These are phyloP conservation scores for Rhodosporidiobolus odoratus DNA, from an alignment of 768 basidiomycete species.

Conservation along the genomic window DNA sequence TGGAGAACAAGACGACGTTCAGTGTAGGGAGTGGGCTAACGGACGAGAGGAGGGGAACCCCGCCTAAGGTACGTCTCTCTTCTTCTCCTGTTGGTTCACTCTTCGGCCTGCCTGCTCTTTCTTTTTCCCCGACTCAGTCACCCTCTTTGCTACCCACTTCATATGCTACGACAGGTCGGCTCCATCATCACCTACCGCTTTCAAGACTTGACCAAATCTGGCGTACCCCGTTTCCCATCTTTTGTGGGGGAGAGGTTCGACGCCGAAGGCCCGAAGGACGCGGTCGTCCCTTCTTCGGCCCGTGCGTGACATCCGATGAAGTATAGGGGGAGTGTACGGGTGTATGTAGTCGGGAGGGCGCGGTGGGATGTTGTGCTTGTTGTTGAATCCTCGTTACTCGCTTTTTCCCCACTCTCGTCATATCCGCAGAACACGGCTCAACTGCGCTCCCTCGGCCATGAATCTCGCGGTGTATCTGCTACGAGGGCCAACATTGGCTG, in stretches of 20 bases:
- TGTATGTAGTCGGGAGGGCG: not conserved
- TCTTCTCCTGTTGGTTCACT: not conserved
- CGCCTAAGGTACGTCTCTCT: slow-evolving; percentile 25
- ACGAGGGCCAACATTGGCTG: no score
- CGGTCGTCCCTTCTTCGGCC: not conserved
- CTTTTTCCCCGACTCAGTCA: not conserved
- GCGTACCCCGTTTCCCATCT: slow-evolving; percentile 37
- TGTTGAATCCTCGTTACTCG: no score
- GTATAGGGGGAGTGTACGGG: not conserved
- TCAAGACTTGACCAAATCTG: slow-evolving; percentile 30
- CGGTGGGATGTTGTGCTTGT: not conserved
- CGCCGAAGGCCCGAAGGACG: slow-evolving; percentile 20
- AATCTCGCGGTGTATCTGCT: no score
- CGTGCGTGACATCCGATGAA: not conserved
- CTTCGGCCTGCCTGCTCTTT: not conserved
- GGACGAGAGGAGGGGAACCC: slow-evolving; percentile 26
- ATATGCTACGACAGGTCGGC: slow-evolving; percentile 28
- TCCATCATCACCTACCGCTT: slow-evolving; percentile 37
- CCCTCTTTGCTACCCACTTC: not conserved
- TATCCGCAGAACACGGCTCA: no score
- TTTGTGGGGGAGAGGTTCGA: slow-evolving; percentile 36
- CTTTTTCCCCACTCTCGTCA: no score
- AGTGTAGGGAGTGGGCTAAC: slow-evolving; percentile 37
- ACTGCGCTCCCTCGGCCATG: no score
- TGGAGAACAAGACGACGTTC: slow-evolving; percentile 25